Evolutionary conservation across 1,139 yeast species (phyloP).

Genomic region (Debaryomyces robertsiae): DNA sequence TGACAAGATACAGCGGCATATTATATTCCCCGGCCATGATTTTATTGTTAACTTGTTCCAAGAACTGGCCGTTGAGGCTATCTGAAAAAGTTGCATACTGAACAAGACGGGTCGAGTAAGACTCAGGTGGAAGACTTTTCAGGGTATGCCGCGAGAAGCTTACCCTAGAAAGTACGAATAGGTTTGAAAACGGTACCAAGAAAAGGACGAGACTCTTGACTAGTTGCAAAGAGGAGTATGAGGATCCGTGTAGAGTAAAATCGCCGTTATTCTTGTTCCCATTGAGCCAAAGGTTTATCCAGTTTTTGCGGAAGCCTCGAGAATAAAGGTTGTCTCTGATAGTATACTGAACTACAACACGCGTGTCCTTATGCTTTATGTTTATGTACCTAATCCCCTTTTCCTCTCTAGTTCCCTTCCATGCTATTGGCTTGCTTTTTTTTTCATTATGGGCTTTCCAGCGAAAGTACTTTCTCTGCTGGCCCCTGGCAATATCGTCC

Average conservation of each 20-base stretch:
- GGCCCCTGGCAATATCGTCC: conserved; percentile 34
- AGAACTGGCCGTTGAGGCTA: conserved; percentile 24
- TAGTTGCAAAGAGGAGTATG: conserved; percentile 19
- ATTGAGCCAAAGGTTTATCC: conserved; percentile 37
- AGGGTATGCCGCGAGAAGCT: too few relatives aligned
- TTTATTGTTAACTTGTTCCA: conserved; percentile 21
- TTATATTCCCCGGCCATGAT: conserved; percentile 22
- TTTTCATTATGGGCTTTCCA: conserved; percentile 21
- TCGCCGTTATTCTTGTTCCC: conserved; percentile 29
- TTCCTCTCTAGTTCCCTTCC: conserved; percentile 30
- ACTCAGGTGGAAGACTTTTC: conserved; percentile 5
- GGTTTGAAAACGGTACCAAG: conserved; percentile 35
- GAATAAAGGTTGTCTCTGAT: conserved; percentile 29
- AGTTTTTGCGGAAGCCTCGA: conserved; percentile 34
- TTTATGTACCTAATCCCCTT: conserved; percentile 37
- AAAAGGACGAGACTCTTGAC: conserved; percentile 24
- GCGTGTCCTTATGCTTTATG: conserved; percentile 22
- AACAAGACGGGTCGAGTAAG: not conserved
- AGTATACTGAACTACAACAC: conserved; percentile 36
- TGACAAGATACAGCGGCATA: conserved; percentile 23
- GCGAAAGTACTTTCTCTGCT: conserved; percentile 24
- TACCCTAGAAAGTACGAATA: too few relatives aligned
- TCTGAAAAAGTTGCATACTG: conserved; percentile 16
- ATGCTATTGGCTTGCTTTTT: conserved; percentile 14
- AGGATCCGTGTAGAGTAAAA: conserved; percentile 7